These are phyloP conservation scores for Nitzschia sp. DNA, from an alignment of 108 stramenopile genomes.

Conservation along the genomic window DNA sequence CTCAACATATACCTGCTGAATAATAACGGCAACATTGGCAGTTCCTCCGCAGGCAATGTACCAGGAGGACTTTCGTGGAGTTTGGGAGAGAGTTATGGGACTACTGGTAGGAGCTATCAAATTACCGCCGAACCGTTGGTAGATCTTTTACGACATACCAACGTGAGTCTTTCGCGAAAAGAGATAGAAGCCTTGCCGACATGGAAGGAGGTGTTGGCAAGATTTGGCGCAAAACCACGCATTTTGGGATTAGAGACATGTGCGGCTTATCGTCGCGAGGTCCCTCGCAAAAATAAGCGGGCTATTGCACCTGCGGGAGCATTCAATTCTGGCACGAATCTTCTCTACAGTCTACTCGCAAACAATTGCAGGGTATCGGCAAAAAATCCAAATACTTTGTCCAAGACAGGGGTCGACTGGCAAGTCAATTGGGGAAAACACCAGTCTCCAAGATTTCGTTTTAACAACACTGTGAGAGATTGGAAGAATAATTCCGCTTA, in stretches of 20 bases:
- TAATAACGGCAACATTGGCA: too few species aligned
- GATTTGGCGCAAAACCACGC: constrained; percentile 43
- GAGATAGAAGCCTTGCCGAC: constrained; percentile 21
- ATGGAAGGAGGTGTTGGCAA: constrained; percentile 48
- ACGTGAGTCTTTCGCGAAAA: not conserved
- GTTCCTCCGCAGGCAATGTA: too few species aligned
- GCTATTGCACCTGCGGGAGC: constrained; percentile 52
- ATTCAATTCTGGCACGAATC: constrained; percentile 71
- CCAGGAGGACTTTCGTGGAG: too few species aligned
- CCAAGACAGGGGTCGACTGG: constrained; percentile 16
- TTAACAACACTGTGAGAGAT: constrained; percentile 16
- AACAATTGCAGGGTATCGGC: constrained; percentile 34
- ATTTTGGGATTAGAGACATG: constrained; percentile 59
- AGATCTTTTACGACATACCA: not conserved
- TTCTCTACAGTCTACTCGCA: constrained; percentile 45
- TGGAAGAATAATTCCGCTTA: constrained; percentile 19
- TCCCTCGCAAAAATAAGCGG: constrained; percentile 27
- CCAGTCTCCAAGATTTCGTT: constrained; percentile 57
- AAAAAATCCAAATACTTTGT: not conserved
- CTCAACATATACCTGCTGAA: not conserved
- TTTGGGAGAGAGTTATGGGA: too few species aligned
- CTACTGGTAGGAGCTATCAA: too few species aligned
- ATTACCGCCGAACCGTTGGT: constrained; percentile 7
- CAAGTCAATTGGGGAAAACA: constrained; percentile 55
- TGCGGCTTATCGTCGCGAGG: constrained; percentile 36